Evolutionary conservation across 371 early-diverging fungal species (phyloP).

Genomic region (Mucor ambiguus): DNA sequence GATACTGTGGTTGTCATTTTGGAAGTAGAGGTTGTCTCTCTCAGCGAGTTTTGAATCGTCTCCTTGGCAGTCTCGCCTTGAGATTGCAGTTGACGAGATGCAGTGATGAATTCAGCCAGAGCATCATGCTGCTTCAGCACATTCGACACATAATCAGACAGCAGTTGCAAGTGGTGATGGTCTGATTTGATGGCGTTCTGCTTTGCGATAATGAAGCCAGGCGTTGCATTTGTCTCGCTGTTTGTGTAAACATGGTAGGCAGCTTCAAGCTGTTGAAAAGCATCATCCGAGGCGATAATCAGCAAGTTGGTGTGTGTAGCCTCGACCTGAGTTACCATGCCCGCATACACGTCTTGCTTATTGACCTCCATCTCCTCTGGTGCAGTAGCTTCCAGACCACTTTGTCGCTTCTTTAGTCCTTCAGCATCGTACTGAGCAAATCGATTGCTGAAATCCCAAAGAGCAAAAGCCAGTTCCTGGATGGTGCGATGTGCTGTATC

Average conservation of each 20-base stretch:
- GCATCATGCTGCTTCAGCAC: constrained; percentile 28
- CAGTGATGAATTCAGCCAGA: constrained; percentile 12
- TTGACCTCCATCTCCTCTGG: constrained; percentile 2
- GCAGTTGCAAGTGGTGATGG: constrained; percentile 16
- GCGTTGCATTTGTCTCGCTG: not conserved
- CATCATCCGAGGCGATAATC: constrained; percentile 13
- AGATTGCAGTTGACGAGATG: constrained; percentile 11
- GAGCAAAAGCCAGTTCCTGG: constrained; percentile 21
- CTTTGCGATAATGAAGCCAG: constrained; percentile 13
- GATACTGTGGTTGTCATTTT: not conserved
- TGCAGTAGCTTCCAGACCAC: not conserved
- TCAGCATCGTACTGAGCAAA: constrained; percentile 39
- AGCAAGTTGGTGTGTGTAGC: not conserved
- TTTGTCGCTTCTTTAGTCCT: constrained; percentile 16
- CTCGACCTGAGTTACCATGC: not conserved
- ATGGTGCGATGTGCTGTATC: constrained; percentile 20
- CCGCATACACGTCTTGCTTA: not conserved
- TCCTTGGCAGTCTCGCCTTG: constrained; percentile 32
- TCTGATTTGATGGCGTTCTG: constrained; percentile 11
- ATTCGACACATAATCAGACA: constrained; percentile 26
- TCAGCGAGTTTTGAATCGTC: constrained; percentile 19
- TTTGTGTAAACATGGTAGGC: constrained; percentile 14
- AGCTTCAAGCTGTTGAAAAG: constrained; percentile 16
- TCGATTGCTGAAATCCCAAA: constrained; percentile 40
- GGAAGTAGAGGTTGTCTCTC: constrained; percentile 13